Conservation (phyloP, 306 rosid species). For the Potentilla sterilis region DNA sequence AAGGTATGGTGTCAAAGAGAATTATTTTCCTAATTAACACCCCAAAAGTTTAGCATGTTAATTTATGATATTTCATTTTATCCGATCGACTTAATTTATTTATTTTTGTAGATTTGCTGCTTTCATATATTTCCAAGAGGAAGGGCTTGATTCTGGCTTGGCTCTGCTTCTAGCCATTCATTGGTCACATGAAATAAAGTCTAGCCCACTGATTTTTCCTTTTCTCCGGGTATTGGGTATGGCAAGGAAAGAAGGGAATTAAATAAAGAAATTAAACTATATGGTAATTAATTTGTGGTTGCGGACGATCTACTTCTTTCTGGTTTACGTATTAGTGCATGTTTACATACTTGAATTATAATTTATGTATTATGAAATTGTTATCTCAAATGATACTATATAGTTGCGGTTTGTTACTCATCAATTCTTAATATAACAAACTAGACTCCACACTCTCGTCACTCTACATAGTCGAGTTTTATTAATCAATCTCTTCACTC, state of each 20-base stretch:
- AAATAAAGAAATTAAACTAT: neutral
- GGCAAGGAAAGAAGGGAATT: neutral
- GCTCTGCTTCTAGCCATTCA: neutral
- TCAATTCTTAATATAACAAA: too few relatives aligned
- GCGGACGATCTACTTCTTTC: neutral
- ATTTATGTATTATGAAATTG: neutral
- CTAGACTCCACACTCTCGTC: too few relatives aligned
- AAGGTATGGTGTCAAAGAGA: constrained; percentile 18
- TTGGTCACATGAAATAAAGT: neutral
- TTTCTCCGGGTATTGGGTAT: neutral
- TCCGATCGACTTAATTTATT: neutral
- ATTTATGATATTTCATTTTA: neutral
- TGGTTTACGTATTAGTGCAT: neutral
- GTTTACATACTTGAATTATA: too few relatives aligned
- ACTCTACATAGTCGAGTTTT: too few relatives aligned
- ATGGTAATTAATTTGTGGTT: neutral
- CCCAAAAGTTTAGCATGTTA: neutral
- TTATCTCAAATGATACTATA: too few relatives aligned
- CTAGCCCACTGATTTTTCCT: neutral
- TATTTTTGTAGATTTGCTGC: constrained; percentile 36
- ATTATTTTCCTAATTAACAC: neutral
- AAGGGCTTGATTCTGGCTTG: constrained; percentile 7
- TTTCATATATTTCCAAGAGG: constrained; percentile 23
- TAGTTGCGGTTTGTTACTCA: too few relatives aligned
- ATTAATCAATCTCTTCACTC: too few relatives aligned